Evolutionary conservation across 768 basidiomycete species (phyloP).

Genomic region (Tylopilus rubrobrunneus): DNA sequence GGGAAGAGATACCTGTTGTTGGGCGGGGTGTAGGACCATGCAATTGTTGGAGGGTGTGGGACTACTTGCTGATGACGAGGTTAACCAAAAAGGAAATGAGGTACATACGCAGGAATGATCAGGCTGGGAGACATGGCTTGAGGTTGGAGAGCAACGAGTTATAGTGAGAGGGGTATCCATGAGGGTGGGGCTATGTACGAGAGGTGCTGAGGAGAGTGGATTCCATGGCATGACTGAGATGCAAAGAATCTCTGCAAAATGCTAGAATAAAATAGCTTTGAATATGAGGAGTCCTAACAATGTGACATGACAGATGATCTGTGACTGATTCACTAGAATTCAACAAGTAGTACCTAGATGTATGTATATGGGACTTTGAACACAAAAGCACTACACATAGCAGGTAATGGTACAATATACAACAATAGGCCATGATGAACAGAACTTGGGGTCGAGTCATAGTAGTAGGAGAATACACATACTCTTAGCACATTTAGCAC

Average conservation of each 20-base stretch:
- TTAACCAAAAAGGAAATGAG: constrained; percentile 7
- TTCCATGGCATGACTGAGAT: constrained; percentile 38
- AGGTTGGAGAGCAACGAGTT: constrained; percentile 43
- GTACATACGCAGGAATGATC: constrained; percentile 56
- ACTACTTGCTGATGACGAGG: constrained; percentile 51
- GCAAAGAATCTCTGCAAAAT: constrained; percentile 39
- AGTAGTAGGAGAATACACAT: too few relatives aligned
- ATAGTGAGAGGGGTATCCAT: constrained; percentile 44
- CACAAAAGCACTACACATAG: too few relatives aligned
- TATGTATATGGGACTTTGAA: too few relatives aligned
- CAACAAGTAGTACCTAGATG: too few relatives aligned
- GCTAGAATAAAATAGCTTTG: constrained; percentile 32
- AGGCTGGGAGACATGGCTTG: constrained; percentile 64
- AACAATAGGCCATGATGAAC: too few relatives aligned
- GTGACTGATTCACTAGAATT: too few relatives aligned
- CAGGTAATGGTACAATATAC: too few relatives aligned
- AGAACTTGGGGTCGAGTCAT: too few relatives aligned
- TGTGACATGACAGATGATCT: too few relatives aligned
- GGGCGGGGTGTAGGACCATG: constrained; percentile 59
- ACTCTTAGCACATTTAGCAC: too few relatives aligned
- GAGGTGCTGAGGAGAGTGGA: constrained; percentile 47
- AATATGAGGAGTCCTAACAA: constrained; percentile 30
- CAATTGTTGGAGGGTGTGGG: constrained; percentile 54
- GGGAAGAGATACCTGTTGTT: constrained; percentile 66
- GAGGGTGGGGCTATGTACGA: constrained; percentile 49